Percentiles rank a stretch among this genome's conserved stretches.
These are phyloP conservation scores for Eucalyptus cloeziana DNA, from an alignment of 345 rosid genomes.

Conservation along the genomic window DNA sequence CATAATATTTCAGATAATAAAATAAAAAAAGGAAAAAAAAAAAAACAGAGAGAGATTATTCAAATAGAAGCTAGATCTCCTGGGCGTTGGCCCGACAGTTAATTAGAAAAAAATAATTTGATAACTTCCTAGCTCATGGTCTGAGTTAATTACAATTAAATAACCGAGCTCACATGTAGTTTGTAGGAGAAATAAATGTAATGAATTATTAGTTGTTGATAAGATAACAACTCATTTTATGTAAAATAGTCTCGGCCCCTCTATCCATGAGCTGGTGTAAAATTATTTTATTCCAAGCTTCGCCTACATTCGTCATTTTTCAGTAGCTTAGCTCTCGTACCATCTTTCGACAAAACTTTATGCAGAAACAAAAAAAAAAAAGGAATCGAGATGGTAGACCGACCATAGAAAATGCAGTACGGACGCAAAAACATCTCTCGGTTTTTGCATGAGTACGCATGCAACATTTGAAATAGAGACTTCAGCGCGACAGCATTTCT, in stretches of 20 bases:
- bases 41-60: neutral
- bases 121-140: neutral
- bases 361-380: too few species aligned
- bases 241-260: too few species aligned
- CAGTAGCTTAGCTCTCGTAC: too few species aligned
- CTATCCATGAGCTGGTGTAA: too few species aligned
- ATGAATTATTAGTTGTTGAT: too few species aligned
- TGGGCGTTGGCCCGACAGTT: neutral
- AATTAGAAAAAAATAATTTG: neutral
- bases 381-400: neutral
- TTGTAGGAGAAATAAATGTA: too few species aligned
- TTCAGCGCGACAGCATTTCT: neutral
- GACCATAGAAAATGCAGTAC: neutral
- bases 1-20: neutral
- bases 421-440: neutral
- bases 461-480: neutral
- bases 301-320: too few species aligned
- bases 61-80: neutral
- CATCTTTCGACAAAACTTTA: too few species aligned
- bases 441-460: neutral
- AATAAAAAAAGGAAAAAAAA: too few species aligned
- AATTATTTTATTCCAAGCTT: too few species aligned
- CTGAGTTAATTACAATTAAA: neutral
- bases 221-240: too few species aligned
- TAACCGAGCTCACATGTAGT: neutral